Base-by-base conservation (phyloP, 768 basidiomycete species). In the Lentinula detonsa region DNA sequence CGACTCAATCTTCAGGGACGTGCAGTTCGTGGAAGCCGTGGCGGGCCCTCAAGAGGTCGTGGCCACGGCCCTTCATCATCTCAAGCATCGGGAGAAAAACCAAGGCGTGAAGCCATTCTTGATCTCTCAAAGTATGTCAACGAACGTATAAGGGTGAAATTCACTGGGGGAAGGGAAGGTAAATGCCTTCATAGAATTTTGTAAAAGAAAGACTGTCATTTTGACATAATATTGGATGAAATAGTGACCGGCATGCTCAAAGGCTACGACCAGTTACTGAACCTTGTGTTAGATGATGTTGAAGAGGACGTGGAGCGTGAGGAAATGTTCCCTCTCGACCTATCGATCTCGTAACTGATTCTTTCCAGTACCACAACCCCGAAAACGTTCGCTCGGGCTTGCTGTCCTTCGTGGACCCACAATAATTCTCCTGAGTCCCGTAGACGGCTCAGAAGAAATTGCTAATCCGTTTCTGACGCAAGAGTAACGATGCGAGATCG, bases 131-230 rank as follows among this genome's bases (percentile, higher is more conserved):
- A 96, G 73, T 98, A 97, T 68, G 90, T 90, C 57, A 91, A 96
- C 73, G 87, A 95, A 73, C 83, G 86, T 63, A 92, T 99, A 70
- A 78, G 93, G 60, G 95, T 98, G 69, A 98, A 97, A 74, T 98
- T 99, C 70, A 93, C 93, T n/a, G 97, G 97, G 48, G 96, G 96
- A 42, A 78, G 97, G 43, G 95, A 99, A 84, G 95, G 95, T 92
- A 23, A 48, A 48, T 43, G n/a, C n/a, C 46, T 9, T n/a, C 21
- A 6, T 9, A 8, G 18, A 15, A 5, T 48, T 8, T 6, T 23
- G 16, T 23, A 10, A 2, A 3, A 23, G 4, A 18, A 18, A 8
- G 4, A 23, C n/a, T 10, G 18, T 21, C 5, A 57, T 61, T 61
- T 63, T 60, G 62, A 39, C 37, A 39, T 13, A 6, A 8, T 13